Conservation (phyloP, 495 filamentous ascomycete species). For the Trichoderma reesei region DNA sequence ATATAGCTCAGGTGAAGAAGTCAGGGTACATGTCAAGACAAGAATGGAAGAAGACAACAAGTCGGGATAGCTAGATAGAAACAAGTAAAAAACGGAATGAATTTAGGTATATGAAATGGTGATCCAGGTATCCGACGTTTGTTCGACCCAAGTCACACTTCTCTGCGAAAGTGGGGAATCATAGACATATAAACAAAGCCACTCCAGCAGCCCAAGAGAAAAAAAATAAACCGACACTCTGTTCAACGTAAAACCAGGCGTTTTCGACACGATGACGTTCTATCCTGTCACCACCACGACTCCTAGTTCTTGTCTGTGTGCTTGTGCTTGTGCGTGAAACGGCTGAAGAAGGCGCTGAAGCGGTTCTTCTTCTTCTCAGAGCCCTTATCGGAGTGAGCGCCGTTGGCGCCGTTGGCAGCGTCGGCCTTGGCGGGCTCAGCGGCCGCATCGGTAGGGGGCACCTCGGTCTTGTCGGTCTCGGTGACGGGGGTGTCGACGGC, state of each 20-base stretch:
- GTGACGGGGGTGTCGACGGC: constrained; percentile 14
- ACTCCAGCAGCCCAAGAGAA: constrained; percentile 3
- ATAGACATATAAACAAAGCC: constrained; percentile 12
- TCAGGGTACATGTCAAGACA: not conserved
- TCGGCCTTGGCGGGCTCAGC: constrained; percentile 17
- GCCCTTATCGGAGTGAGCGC: constrained; percentile 13
- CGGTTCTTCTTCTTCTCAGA: constrained; percentile 50
- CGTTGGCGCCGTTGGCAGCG: constrained; percentile 24
- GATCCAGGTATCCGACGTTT: constrained; percentile 9
- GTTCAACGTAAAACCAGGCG: not conserved
- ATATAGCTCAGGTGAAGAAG: not conserved
- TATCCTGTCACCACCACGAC: not conserved
- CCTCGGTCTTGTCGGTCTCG: constrained; percentile 10
- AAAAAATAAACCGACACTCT: constrained; percentile 7
- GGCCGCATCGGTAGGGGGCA: constrained; percentile 18
- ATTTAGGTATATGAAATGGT: constrained; percentile 11
- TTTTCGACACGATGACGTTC: not conserved
- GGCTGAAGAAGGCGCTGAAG: constrained; percentile 45
- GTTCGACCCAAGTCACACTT: constrained; percentile 7
- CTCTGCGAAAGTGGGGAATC: constrained; percentile 11
- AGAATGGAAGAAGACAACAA: not conserved
- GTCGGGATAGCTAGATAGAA: not conserved
- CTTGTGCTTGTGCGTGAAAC: constrained; percentile 50
- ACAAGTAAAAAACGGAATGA: not conserved
- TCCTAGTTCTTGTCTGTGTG: constrained; percentile 18